Evolutionary conservation across 768 basidiomycete species (phyloP).

Genomic region (Auriscalpium microsporum): DNA sequence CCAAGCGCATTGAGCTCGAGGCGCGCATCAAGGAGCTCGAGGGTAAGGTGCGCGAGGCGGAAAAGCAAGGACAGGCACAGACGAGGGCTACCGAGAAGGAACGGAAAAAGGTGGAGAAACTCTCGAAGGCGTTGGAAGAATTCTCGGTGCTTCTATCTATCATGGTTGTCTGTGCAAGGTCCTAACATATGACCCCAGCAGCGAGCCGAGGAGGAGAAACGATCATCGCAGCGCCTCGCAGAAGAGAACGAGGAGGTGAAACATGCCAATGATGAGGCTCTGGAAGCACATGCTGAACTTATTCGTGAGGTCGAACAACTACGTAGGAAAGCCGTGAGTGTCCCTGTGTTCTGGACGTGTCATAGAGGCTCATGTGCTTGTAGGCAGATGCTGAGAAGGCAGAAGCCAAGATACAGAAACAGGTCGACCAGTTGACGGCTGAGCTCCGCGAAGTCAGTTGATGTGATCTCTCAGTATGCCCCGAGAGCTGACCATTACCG

Average conservation of each 20-base stretch:
- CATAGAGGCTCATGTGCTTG: not conserved
- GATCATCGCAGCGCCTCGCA: not conserved
- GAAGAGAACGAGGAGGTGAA: conserved; percentile 4
- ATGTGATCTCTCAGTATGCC: too few species aligned
- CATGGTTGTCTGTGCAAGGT: not conserved
- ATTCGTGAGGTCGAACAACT: not conserved
- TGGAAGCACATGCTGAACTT: not conserved
- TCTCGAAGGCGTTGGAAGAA: not conserved
- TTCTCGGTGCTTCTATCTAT: not conserved
- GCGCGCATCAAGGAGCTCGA: conserved; percentile 41
- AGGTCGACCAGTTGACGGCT: conserved; percentile 17
- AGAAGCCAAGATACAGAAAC: conserved; percentile 14
- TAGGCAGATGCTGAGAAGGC: not conserved
- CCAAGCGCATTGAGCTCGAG: conserved; percentile 49
- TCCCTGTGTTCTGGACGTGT: not conserved
- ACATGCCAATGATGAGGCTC: conserved; percentile 3
- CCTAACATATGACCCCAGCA: not conserved
- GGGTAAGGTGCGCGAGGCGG: conserved; percentile 22
- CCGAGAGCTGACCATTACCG: too few species aligned
- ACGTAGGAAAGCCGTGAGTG: not conserved
- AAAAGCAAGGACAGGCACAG: conserved; percentile 14
- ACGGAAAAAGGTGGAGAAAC: conserved; percentile 3
- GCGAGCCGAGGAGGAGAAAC: not conserved
- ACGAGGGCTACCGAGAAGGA: conserved; percentile 16
- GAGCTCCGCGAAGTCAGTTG: not conserved